Evolutionary conservation across 2,329 filamentous ascomycete genomes (phyloP).

Genomic region (Alternaria gaisen): DNA sequence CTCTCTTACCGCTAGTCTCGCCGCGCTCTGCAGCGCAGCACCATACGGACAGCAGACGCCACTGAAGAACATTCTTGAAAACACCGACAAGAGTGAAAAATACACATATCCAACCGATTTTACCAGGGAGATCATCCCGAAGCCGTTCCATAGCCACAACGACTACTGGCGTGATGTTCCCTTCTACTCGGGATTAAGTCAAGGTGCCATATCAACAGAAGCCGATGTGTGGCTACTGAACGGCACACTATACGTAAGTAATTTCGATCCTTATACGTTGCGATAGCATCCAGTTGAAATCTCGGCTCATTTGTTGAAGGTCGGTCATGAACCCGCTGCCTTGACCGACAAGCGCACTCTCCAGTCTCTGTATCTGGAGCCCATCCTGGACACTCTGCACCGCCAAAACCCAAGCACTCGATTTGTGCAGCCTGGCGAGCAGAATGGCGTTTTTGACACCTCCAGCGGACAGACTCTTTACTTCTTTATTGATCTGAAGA

Average conservation of each 20-base stretch:
- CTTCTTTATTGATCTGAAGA: conserved; percentile 72
- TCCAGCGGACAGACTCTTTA: conserved; percentile 67
- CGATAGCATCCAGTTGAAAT: background rate
- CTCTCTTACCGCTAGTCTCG: conserved; percentile 25
- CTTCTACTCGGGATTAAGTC: conserved; percentile 62
- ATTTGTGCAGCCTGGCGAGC: conserved; percentile 58
- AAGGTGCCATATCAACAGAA: conserved; percentile 66
- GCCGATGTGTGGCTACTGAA: conserved; percentile 69
- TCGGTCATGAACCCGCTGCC: conserved; percentile 65
- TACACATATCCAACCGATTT: conserved; percentile 70
- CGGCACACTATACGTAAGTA: conserved; percentile 61
- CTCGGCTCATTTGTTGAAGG: conserved; percentile 44
- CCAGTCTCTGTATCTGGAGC: conserved; percentile 66
- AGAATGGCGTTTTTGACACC: conserved; percentile 70
- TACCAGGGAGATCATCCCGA: conserved; percentile 67
- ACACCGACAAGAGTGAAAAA: conserved; percentile 61
- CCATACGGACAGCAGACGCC: conserved; percentile 53
- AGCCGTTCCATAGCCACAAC: conserved; percentile 66
- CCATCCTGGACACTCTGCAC: conserved; percentile 64
- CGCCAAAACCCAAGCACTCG: conserved; percentile 64
- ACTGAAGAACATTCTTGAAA: conserved; percentile 64
- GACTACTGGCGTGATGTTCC: conserved; percentile 65
- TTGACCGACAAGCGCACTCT: conserved; percentile 64
- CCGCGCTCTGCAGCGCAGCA: conserved; percentile 31
- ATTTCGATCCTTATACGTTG: background rate